Conservation (phyloP, 1,284 basidiomycete species). For the Cystobasidium slooffiae region DNA sequence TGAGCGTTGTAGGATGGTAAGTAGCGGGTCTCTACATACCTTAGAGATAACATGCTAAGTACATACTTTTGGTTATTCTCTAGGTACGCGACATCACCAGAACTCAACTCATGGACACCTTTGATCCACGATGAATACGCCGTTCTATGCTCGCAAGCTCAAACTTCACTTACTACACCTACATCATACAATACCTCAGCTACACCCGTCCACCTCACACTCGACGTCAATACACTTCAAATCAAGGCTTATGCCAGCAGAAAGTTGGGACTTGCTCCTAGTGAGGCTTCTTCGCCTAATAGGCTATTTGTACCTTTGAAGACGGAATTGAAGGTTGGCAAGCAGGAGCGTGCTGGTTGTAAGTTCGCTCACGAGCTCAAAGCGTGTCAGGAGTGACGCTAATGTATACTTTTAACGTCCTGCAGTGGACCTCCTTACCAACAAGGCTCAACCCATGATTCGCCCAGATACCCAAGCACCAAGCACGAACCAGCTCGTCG, state of each 20-base stretch:
- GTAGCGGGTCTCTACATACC: neutral
- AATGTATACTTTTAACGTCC: neutral
- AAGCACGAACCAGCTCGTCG: slow-evolving; percentile 56
- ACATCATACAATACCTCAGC: slow-evolving; percentile 24
- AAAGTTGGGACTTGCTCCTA: slow-evolving; percentile 72
- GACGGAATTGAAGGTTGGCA: slow-evolving; percentile 76
- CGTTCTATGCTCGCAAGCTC: slow-evolving; percentile 70
- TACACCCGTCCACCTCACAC: slow-evolving; percentile 88
- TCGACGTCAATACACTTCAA: slow-evolving; percentile 83
- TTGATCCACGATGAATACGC: slow-evolving; percentile 99
- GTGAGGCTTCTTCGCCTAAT: slow-evolving; percentile 80
- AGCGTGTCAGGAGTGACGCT: neutral
- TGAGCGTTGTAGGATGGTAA: slow-evolving; percentile 37
- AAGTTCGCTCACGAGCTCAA: slow-evolving; percentile 58
- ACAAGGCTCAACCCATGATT: slow-evolving; percentile 51
- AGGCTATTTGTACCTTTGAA: slow-evolving; percentile 88
- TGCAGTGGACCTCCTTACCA: slow-evolving; percentile 75
- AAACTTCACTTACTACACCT: slow-evolving; percentile 3
- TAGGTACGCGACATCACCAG: slow-evolving; percentile 87
- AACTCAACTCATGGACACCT: slow-evolving; percentile 93
- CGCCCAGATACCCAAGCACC: slow-evolving; percentile 1
- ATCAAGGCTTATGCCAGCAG: slow-evolving; percentile 74
- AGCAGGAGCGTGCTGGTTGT: slow-evolving; percentile 82
- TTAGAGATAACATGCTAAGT: neutral
- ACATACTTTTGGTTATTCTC: neutral